Evolutionary conservation across 176 grass and related monocot species (phyloP), one percentile per base, ranked within the genome.

Genomic region (Juncus inflexus): DNA sequence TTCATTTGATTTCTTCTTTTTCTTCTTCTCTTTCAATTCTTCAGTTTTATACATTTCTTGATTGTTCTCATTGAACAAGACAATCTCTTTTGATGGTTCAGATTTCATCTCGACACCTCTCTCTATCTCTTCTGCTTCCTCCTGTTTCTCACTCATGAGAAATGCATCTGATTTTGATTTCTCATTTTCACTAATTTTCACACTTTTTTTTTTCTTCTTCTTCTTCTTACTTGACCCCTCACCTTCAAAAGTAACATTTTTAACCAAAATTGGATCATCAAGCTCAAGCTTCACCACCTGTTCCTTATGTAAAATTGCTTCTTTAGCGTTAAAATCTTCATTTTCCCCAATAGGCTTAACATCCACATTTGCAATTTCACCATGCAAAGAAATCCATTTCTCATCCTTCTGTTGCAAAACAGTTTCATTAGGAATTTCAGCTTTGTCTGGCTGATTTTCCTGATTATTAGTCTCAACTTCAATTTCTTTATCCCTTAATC

Each of bases 11-110:
- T 12, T 58, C 38, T 55, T 70, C 53, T 35, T 58, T 13, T 28
- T 70, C 12, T 15, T 42, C 9, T 55, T 7, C 1, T 55, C 9
- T 40, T 43, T 45, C 37, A 55, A 12, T 37, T 70, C 56, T 42
- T 7, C 11, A 39, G 14, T 45, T 35, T 52, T 39, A 35, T 6
- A 42, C 28, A 12, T 52, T 37, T 37, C 16, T 38, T 40, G 67
- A 14, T 15, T 3, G 12, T 15, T 58, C 52, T 58, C 67, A 41
- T 13, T 16, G 56, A 58, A 58, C 52, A 58, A 0, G 14, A 70
- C 52, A 28, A 43, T 10, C 13, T 19, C 67, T 12, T 58, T 58
- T 70, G 67, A 58, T 41, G 35, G 51, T 15, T 70, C 50, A 1
- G 12, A 55, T 52, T 68, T 49, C 15, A 45, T 7, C 40, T 65